Evolutionary conservation across 345 rosid genomes (phyloP).

Genomic region (Hibiscus trionum): DNA sequence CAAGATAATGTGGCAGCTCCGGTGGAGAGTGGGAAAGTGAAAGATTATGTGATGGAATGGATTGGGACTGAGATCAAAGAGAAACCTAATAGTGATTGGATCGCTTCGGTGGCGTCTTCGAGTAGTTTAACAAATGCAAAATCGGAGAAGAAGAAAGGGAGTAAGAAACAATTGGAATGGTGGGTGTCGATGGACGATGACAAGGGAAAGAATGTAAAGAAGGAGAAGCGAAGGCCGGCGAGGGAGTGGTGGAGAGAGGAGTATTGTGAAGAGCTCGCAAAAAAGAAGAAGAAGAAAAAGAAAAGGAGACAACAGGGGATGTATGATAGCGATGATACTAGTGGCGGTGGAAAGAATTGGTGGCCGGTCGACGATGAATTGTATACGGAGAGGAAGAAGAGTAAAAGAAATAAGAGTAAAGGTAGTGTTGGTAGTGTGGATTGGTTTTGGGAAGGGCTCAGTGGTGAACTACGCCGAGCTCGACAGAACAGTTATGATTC

Average conservation of each 20-base stretch:
- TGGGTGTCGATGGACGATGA: conserved; percentile 81
- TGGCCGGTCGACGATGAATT: conserved; percentile 52
- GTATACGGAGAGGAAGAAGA: conserved; percentile 41
- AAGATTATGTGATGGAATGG: conserved; percentile 92
- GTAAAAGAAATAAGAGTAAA: conserved; percentile 38
- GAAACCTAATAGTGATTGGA: conserved; percentile 74
- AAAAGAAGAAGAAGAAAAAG: conserved; percentile 40
- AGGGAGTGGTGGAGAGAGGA: conserved; percentile 99
- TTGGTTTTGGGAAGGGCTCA: conserved; percentile 72
- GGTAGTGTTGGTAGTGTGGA: conserved; percentile 65
- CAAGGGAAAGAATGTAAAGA: conserved; percentile 41
- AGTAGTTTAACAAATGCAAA: conserved; percentile 18
- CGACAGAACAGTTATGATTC: conserved; percentile 54
- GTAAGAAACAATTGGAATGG: conserved; percentile 66
- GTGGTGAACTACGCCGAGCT: conserved; percentile 63
- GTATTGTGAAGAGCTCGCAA: conserved; percentile 68
- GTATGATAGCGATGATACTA: conserved; percentile 22
- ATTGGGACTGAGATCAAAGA: conserved; percentile 81
- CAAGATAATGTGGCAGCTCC: conserved; percentile 35
- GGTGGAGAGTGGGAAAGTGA: conserved; percentile 41
- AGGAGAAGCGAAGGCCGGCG: conserved; percentile 60
- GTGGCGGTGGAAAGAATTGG: conserved; percentile 39
- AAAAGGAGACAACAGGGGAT: conserved; percentile 36
- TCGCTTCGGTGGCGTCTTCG: conserved; percentile 27
- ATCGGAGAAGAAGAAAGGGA: conserved; percentile 42